Base-by-base conservation (phyloP, 192 early-diverging fungal species). In the Umbelopsis ramanniana region DNA sequence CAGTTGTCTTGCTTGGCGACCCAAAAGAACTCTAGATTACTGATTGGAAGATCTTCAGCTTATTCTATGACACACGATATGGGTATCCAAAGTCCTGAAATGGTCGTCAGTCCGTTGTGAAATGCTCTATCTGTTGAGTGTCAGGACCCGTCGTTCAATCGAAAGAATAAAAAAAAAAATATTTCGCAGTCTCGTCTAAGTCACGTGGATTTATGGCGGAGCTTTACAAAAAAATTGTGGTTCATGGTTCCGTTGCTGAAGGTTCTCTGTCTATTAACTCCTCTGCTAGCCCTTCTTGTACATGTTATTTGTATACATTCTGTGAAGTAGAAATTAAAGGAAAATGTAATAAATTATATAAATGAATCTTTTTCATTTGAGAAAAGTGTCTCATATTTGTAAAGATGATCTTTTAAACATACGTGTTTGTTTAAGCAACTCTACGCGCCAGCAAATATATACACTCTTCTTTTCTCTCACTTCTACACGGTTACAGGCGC, bases 21-120 rank as follows among this genome's bases (percentile, higher is more conserved):
- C 29, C 21, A 54, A 52, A 68, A 22, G 50, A 70, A 43, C 24
- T 70, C n/a, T 52, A 54, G 48, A 35, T 37, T 24, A 21, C 38
- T 40, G 40, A 17, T 52, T 38, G 24, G 23, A 22, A 52, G 24
- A 52, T 50, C 45, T 45, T 33, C 24, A 50, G 48, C 67, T 69
- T 69, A 69, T 52, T 47, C 45, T 63, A 63, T 63, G 33, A 63
- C 33, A 63, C 57, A 37, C 26, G n/a, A 63, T 6, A 12, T 63
- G 57, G 57, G 57, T 63, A 63, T 63, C 57, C 33, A 37, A 63
- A 63, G 57, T 63, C 57, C 57, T 63, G 57, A 63, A 63, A 29
- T 26, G 24, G 67, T 29, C 43, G 67, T 29, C 48, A 29, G 46
- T 69, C 46, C 48, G 67, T 69, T 50, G 67, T 45, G 46, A 68